Base-by-base conservation (phyloP, 805 yeast genomes). In the Saturnispora sanitii region DNA sequence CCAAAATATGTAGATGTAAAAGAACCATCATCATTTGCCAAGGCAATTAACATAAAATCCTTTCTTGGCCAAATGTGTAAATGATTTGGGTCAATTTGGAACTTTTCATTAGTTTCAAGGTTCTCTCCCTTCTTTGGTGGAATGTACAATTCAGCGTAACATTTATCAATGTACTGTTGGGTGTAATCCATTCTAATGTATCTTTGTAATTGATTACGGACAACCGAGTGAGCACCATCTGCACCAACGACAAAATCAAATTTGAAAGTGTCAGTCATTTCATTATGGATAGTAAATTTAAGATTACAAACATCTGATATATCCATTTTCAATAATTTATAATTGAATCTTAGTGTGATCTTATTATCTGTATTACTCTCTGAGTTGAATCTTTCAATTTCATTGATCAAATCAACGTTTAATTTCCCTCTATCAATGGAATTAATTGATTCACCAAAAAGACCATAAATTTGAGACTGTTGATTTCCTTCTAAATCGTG, bases 51-150 rank as follows among this genome's bases (percentile, higher is more conserved):
- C 96, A 88, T 88, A 56, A 67, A 84, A 40, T 82, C 69, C 44
- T 78, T 74, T 35, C 96, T 67, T 4, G 96, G 96, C 96, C 96
- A 88, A 35, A 88, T 84, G 53, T 88, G 96, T 38, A 88, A 67
- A 56, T 84, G 86, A 60, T 84, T 77, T 6, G 87, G 79, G 48
- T 77, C 75, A 18, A 82, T 64, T 15, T 65, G 61, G 51, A 77
- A 82, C 18, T 64, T 53, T 29, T 47, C 60, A 4, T 53, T 51
- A 2, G 60, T n/a, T n/a, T n/a, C n/a, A n/a, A n/a, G n/a, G n/a
- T n/a, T n/a, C n/a, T n/a, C n/a, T n/a, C n/a, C n/a, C n/a, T n/a
- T 54, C 3, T 67, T 65, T 0, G 85, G 71, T 8, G 94, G 87
- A 33, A 88, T 81, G 48, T 72, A 73, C 38, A 88, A 66, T 57